Evolutionary conservation across 2,329 filamentous ascomycete genomes (phyloP), one percentile per base, ranked within the genome.

Genomic region (Clarireedia homoeocarpa): DNA sequence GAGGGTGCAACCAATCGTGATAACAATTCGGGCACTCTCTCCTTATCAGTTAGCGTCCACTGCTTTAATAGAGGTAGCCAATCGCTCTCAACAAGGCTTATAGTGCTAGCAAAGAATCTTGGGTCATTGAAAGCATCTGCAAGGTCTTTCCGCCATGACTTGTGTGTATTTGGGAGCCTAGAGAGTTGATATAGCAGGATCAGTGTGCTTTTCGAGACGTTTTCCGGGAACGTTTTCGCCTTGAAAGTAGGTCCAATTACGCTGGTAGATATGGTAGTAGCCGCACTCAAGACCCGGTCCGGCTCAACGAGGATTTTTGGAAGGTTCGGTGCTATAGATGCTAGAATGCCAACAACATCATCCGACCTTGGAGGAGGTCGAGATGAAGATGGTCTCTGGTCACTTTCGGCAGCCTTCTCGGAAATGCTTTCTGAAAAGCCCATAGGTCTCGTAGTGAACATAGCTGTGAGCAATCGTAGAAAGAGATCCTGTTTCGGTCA

Each of bases 61-160:
- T 96, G 90, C 40, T 83, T 85, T 23, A 99, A 72, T 14, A 97
- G 77, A 0, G 86, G 84, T 57, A 96, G 78, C 94, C 94, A 97
- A 63, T 85, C 83, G 36, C 77, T 77, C 62, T 83, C 78, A 9
- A 92, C 82, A 17, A 95, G 72, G 6, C 77, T 64, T 4, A 88
- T 68, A 6, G 82, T 75, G 44, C 84, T 85, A n/a, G 79, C 78
- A 67, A 99, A 95, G 73, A 99, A 92, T 58, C 84, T 85, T 6
- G 84, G 68, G 68, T 99, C 91, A 66, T 95, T 94, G 73, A 97
- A 96, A 0, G 91, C 91, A 68, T 97, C 94, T 0, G 83, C 79
- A 1, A 97, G 79, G 65, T 99, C 95, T 70, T 91, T 96, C 72
- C 88, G 95, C 90, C 92, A 96, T 1, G 84, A 78, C 71, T 95